phyloP scores from a whole-genome alignment of 208 protist species.

The Strigomonas culicis region DNA sequence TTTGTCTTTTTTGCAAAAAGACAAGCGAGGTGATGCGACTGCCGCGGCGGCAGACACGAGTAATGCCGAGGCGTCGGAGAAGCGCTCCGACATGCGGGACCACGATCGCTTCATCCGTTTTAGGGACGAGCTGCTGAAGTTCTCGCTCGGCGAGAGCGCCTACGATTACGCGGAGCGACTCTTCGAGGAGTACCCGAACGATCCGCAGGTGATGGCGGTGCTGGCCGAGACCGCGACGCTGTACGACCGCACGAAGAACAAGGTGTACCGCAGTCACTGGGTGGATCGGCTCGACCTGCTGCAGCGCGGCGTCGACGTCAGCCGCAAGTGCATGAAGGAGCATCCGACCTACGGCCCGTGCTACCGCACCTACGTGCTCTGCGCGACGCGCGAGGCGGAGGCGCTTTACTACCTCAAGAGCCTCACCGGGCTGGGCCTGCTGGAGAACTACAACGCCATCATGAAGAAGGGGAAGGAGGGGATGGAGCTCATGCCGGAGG shows the following conservation, averaged over 20 bases:
- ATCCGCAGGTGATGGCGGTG: slow-evolving; percentile 81
- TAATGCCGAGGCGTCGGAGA: not conserved
- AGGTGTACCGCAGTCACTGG: slow-evolving; percentile 76
- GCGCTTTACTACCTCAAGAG: slow-evolving; percentile 79
- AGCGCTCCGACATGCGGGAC: slow-evolving; percentile 5
- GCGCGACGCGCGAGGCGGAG: slow-evolving; percentile 67
- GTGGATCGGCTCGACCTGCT: slow-evolving; percentile 79
- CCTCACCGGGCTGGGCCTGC: slow-evolving; percentile 52
- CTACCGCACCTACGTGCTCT: slow-evolving; percentile 81
- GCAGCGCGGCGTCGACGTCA: slow-evolving; percentile 84
- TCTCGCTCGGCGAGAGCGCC: slow-evolving; percentile 70
- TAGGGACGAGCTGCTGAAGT: slow-evolving; percentile 70
- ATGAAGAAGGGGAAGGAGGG: slow-evolving; percentile 57
- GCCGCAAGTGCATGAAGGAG: slow-evolving; percentile 85
- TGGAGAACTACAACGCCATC: slow-evolving; percentile 84
- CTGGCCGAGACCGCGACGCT: slow-evolving; percentile 69
- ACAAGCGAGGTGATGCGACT: not conserved
- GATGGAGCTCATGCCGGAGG: slow-evolving; percentile 60
- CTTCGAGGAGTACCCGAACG: slow-evolving; percentile 55
- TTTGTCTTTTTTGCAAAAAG: no score
- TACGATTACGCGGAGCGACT: slow-evolving; percentile 77
- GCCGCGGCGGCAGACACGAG: not conserved
- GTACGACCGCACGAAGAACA: slow-evolving; percentile 86
- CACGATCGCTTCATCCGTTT: slow-evolving; percentile 53
- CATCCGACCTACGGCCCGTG: slow-evolving; percentile 79